Conservation (phyloP, 257 asterid genomes). For the Przewalskia tangutica region DNA sequence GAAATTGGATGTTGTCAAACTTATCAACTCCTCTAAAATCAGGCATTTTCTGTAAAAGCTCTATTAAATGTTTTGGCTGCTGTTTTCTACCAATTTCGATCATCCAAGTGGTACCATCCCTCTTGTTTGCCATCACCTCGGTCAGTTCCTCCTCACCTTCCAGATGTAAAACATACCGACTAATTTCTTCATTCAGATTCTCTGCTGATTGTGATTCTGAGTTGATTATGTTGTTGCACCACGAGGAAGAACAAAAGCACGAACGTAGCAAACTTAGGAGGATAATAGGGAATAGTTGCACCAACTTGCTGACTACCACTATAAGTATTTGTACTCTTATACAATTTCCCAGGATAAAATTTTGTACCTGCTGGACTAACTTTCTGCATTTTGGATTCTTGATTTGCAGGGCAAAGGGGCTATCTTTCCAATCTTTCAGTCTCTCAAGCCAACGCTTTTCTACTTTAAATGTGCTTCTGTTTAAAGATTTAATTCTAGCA, state of each 20-base stretch:
- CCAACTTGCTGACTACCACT: not conserved
- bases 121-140: not conserved
- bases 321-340: not conserved
- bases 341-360: not conserved
- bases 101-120: not conserved
- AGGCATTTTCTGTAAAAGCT: not conserved
- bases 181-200: not conserved
- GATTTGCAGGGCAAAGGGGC: not conserved
- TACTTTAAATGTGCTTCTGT: not conserved
- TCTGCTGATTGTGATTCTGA: not conserved
- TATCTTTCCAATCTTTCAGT: constrained; percentile 6
- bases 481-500: not conserved
- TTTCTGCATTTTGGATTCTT: constrained; percentile 2
- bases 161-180: constrained; percentile 4
- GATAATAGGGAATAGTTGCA: not conserved
- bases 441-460: constrained; percentile 6
- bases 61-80: constrained; percentile 3
- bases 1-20: not conserved
- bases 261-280: not conserved
- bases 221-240: not conserved
- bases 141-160: constrained; percentile 11
- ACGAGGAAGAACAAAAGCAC: not conserved
- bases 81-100: constrained; percentile 4
- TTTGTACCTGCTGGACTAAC: not conserved
- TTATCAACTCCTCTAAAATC: not conserved